Percentiles rank a stretch among this genome's conserved stretches.
phyloP scores from a whole-genome alignment of 768 basidiomycete genomes.

The Leucocoprinus sp. region DNA sequence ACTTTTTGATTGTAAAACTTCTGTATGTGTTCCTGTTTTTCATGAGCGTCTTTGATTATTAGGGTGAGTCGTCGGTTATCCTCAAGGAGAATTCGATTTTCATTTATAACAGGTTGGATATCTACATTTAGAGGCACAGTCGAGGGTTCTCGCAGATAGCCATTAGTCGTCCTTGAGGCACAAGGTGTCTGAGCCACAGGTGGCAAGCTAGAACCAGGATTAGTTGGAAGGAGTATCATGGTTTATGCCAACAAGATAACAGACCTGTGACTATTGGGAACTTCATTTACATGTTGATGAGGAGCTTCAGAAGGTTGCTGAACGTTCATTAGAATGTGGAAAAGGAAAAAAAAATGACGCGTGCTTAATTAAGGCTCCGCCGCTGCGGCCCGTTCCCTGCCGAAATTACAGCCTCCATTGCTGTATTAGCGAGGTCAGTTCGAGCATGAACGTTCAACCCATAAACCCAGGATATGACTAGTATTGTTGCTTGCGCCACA shows the following conservation, averaged over 20 bases:
- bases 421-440: too few species aligned
- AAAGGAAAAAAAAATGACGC: background rate
- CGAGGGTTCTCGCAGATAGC: conserved; percentile 37
- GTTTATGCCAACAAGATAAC: background rate
- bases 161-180: conserved; percentile 31
- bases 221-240: background rate
- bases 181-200: background rate
- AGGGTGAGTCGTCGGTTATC: conserved; percentile 28
- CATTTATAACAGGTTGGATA: too few species aligned
- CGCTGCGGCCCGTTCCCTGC: background rate
- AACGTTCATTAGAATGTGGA: background rate
- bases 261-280: too few species aligned
- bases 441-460: background rate
- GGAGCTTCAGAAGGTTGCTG: too few species aligned
- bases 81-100: conserved; percentile 31
- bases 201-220: background rate
- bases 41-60: conserved; percentile 17
- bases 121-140: too few species aligned
- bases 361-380: background rate
- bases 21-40: conserved; percentile 14
- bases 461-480: too few species aligned
- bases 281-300: too few species aligned
- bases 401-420: background rate
- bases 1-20: conserved; percentile 16
- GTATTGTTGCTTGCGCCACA: background rate